Evolutionary conservation across 441 rosid genomes (phyloP).

Genomic region (Populus hybrid): DNA sequence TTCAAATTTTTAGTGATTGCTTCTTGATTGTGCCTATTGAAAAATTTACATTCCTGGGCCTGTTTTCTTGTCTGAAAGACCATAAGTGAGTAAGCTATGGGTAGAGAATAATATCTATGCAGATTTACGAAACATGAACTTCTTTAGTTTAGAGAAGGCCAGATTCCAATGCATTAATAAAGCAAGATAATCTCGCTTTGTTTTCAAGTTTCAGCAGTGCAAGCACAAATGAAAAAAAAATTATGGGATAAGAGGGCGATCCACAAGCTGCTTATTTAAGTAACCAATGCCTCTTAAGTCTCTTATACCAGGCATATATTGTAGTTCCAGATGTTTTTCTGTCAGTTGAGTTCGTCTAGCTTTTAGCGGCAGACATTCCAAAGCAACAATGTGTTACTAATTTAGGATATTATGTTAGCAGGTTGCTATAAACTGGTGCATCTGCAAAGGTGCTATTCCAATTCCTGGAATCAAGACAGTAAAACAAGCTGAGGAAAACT

Average conservation of each 20-base stretch:
- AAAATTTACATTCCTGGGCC: not conserved
- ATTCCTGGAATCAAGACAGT: constrained; percentile 85
- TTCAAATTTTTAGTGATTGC: not conserved
- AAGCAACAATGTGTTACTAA: not conserved
- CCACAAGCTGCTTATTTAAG: not conserved
- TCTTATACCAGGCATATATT: not conserved
- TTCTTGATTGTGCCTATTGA: not conserved
- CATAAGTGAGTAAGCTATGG: no score
- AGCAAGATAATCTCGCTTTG: not conserved
- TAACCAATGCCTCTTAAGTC: not conserved
- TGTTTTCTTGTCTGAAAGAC: not conserved
- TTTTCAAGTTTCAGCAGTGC: not conserved
- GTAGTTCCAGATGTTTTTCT: not conserved
- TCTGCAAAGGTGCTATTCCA: constrained; percentile 79
- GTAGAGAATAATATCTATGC: no score
- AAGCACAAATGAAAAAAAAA: no score
- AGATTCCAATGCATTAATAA: not conserved
- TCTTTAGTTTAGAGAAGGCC: not conserved
- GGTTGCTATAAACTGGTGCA: constrained; percentile 97
- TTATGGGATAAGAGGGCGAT: not conserved
- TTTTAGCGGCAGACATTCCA: no score
- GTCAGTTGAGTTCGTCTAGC: not conserved
- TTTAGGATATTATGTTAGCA: constrained; percentile 14
- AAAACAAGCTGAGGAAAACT: constrained; percentile 69
- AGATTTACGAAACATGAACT: no score